Percentiles rank a stretch among this genome's conserved stretches.
phyloP scores from a whole-genome alignment of 1,284 basidiomycete species.

The Bjerkandera adusta region DNA sequence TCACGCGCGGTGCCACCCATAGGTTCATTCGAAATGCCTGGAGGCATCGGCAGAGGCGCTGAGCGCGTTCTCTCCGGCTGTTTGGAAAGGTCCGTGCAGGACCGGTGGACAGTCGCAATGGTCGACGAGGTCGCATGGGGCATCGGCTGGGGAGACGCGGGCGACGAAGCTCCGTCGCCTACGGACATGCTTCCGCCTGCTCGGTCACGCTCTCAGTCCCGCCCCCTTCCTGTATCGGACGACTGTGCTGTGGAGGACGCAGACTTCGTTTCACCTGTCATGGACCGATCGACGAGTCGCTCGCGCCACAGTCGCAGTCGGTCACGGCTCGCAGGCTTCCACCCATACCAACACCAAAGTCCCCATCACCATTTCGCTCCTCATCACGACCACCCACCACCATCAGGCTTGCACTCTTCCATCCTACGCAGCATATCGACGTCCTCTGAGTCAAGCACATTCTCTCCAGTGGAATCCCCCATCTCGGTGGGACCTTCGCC shows the following conservation, averaged over 20 bases:
- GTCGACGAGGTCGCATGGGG: constrained; percentile 81
- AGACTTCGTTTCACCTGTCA: constrained; percentile 19
- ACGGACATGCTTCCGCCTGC: constrained; percentile 20
- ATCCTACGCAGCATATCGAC: constrained; percentile 24
- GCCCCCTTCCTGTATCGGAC: constrained; percentile 16
- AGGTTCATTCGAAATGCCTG: constrained; percentile 62
- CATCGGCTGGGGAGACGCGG: constrained; percentile 66
- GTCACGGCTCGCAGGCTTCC: constrained; percentile 20
- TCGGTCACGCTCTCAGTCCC: constrained; percentile 23
- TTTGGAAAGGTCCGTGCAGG: constrained; percentile 54
- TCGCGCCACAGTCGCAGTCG: constrained; percentile 28
- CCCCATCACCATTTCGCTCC: constrained; percentile 15
- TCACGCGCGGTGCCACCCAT: constrained; percentile 5
- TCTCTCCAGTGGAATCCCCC: constrained; percentile 30
- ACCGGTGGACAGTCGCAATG: constrained; percentile 74
- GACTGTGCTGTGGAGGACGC: constrained; percentile 24
- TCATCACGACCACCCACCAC: constrained; percentile 16
- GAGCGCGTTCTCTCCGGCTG: constrained; percentile 75
- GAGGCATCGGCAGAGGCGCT: constrained; percentile 64
- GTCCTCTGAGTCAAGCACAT: constrained; percentile 24
- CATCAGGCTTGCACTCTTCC: constrained; percentile 6
- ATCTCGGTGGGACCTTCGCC: constrained; percentile 28
- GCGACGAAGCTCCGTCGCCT: constrained; percentile 36
- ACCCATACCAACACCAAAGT: constrained; percentile 22
- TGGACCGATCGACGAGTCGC: constrained; percentile 22